These are phyloP conservation scores for Prosopis cineraria DNA, from an alignment of 306 rosid genomes.

Conservation along the genomic window DNA sequence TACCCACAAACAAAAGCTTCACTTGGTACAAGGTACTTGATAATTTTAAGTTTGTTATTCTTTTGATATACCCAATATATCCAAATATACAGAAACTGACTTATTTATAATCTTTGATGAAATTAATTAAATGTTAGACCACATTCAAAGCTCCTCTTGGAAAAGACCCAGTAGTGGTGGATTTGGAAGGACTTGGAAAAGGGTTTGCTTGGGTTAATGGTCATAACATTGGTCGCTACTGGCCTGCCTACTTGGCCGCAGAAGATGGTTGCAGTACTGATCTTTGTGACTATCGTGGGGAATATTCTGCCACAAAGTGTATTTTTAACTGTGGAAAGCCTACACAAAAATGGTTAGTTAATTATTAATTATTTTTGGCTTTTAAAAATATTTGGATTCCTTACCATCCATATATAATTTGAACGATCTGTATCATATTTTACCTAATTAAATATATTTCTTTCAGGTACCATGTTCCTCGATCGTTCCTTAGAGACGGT, in stretches of 20 bases:
- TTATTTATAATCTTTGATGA: background rate
- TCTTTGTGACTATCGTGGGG: slow-evolving; percentile 37
- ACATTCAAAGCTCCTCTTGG: slow-evolving; percentile 36
- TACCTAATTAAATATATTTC: no score
- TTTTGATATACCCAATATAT: background rate
- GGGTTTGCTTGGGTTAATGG: slow-evolving; percentile 56
- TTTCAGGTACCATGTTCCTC: background rate
- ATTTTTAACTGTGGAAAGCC: slow-evolving; percentile 20
- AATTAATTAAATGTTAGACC: slow-evolving; percentile 25
- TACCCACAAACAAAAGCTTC: slow-evolving; percentile 31
- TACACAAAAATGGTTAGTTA: slow-evolving; percentile 39
- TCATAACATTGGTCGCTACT: slow-evolving; percentile 45
- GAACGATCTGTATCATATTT: no score
- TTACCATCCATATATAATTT: no score
- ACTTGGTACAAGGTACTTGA: slow-evolving; percentile 44
- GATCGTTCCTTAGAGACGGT: background rate
- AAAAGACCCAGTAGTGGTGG: slow-evolving; percentile 39
- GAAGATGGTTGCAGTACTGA: slow-evolving; percentile 24
- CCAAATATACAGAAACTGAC: background rate
- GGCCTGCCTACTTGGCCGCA: slow-evolving; percentile 34
- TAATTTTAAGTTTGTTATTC: no score
- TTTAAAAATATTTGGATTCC: no score
- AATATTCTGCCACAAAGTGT: slow-evolving; percentile 28
- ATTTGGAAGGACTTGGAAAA: slow-evolving; percentile 42
- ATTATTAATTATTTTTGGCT: no score